Base-by-base conservation (phyloP, 768 basidiomycete species). In the Phaeotremella skinneri region DNA sequence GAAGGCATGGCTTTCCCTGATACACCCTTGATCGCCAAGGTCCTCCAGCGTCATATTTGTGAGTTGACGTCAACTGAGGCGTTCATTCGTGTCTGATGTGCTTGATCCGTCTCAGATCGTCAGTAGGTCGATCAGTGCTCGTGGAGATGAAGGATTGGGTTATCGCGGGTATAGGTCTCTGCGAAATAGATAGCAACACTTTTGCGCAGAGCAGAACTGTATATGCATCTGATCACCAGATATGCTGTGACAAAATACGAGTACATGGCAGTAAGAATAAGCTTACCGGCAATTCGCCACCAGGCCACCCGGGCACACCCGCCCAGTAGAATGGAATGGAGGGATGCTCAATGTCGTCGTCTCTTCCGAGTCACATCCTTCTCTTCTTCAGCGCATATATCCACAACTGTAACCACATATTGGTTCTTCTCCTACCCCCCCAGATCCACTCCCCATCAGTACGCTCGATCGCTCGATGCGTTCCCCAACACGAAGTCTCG, bases 1-100 rank as follows among this genome's bases (percentile, higher is more conserved):
- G 94, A 98, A 80, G 81, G 80, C 37, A 84, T 94, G 55, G 83
- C 94, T 56, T 98, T 99, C 90, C 96, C 96, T 39, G 90, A 93
- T 75, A 88, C 90, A 26, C 81, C 86, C 20, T 76, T 94, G 64
- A 91, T 98, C 74, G 85, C 86, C 78, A 96, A 93, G 83, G 93
- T 93, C 63, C 88, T 90, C 76, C 91, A 90, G 82, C 90, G 94
- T 58, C 74, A 76, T 62, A 70, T 75, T 59, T 76, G 73, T 75
- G 60, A 69, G 74, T 73, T 21, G 17, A n/a, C 17, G 14, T n/a
- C n/a, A n/a, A n/a, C n/a, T n/a, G n/a, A n/a, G n/a, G n/a, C n/a
- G n/a, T n/a, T n/a, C n/a, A n/a, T n/a, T n/a, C n/a, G n/a, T 7
- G 52, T 9, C 14, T 14, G 23, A 51, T 51, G 16, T 13, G 49